Conservation (phyloP, 169 alveolate genomes). For the Plasmodium knowlesi region DNA sequence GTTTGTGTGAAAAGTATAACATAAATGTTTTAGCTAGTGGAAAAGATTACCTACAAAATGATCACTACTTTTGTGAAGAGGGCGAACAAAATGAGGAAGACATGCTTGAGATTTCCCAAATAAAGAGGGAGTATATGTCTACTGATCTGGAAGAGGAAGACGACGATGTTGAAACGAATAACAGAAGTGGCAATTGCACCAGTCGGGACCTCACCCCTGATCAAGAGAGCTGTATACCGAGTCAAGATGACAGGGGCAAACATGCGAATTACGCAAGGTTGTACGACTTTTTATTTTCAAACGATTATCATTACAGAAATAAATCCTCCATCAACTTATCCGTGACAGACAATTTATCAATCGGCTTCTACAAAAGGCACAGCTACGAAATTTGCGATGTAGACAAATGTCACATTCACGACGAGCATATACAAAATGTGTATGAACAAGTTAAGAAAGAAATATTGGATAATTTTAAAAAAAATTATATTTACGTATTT, state of each 20-base stretch:
- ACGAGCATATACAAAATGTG: slow-evolving; percentile 53
- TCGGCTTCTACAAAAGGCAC: slow-evolving; percentile 49
- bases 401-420: slow-evolving; percentile 64
- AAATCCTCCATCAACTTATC: slow-evolving; percentile 65
- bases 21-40: slow-evolving; percentile 28
- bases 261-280: slow-evolving; percentile 7
- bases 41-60: slow-evolving; percentile 41
- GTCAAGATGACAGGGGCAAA: not conserved
- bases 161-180: not conserved
- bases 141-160: slow-evolving; percentile 5
- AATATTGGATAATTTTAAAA: slow-evolving; percentile 52
- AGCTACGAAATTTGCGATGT: slow-evolving; percentile 75
- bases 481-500: slow-evolving; percentile 68
- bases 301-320: slow-evolving; percentile 69
- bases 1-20: slow-evolving; percentile 58
- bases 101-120: slow-evolving; percentile 33
- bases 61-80: slow-evolving; percentile 14
- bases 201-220: not conserved
- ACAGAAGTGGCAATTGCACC: not conserved
- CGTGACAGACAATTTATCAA: slow-evolving; percentile 49
- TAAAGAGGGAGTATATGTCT: slow-evolving; percentile 26
- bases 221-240: not conserved
- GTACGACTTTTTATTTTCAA: slow-evolving; percentile 45
- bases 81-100: not conserved
- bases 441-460: slow-evolving; percentile 67